Percentiles rank a stretch among this genome's conserved stretches.
phyloP scores from a whole-genome alignment of 2,329 filamentous ascomycete genomes.

The Chalaropsis ovoidea region DNA sequence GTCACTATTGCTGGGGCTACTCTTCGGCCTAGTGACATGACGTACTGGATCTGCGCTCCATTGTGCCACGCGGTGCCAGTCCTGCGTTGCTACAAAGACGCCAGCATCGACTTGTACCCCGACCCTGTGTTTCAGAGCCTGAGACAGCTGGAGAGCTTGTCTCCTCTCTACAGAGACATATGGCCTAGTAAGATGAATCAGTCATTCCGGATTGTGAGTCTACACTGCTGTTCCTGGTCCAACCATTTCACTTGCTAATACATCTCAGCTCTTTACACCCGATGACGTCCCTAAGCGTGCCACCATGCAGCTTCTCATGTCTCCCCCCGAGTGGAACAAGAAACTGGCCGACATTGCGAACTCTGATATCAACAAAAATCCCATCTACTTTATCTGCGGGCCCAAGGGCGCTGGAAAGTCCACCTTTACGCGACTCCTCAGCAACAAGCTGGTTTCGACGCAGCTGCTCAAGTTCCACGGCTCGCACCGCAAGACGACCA shows the following conservation, averaged over 20 bases:
- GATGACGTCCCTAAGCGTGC: slow-evolving; percentile 43
- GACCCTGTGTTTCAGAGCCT: slow-evolving; percentile 42
- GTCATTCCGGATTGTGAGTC: slow-evolving; percentile 44
- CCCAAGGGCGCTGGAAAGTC: slow-evolving; percentile 67
- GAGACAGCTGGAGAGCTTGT: slow-evolving; percentile 47
- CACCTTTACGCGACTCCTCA: slow-evolving; percentile 56
- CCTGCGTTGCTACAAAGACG: slow-evolving; percentile 45
- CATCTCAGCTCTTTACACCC: slow-evolving; percentile 42
- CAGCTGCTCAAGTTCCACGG: slow-evolving; percentile 29
- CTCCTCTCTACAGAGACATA: slow-evolving; percentile 55
- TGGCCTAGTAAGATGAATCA: slow-evolving; percentile 45
- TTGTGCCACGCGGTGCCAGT: slow-evolving; percentile 61
- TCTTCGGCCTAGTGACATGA: slow-evolving; percentile 40
- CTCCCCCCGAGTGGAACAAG: slow-evolving; percentile 52
- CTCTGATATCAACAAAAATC: slow-evolving; percentile 32
- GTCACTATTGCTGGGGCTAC: slow-evolving; percentile 56
- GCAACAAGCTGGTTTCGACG: slow-evolving; percentile 55
- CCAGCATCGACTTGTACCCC: slow-evolving; percentile 46
- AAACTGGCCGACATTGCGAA: slow-evolving; percentile 37
- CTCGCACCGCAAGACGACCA: slow-evolving; percentile 17
- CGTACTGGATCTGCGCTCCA: slow-evolving; percentile 54
- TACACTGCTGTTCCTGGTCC: neutral
- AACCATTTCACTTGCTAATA: slow-evolving; percentile 28
- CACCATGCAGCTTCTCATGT: slow-evolving; percentile 45
- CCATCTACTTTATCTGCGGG: slow-evolving; percentile 52